A percentile compares a stretch with the other conserved stretches of the same genome.
Conservation (phyloP, 2,329 filamentous ascomycete species). For the Aspergillus cejpii region DNA sequence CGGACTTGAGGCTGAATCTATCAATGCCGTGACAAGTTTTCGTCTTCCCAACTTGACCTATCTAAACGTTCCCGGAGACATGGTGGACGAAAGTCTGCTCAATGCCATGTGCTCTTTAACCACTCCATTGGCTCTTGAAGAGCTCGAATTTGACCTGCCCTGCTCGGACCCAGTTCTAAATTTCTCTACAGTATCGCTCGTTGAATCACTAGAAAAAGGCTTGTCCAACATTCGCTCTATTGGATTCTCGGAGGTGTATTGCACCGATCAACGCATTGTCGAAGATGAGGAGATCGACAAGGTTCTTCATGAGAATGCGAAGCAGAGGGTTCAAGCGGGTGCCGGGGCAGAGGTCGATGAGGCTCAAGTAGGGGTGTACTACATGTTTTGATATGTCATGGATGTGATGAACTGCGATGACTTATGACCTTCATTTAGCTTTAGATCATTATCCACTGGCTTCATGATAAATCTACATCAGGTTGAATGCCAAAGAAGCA, state of each 20-base stretch:
- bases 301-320: conserved; percentile 17
- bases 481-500: too few relatives aligned
- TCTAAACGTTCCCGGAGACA: conserved; percentile 29
- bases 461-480: too few relatives aligned
- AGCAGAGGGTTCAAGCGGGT: neutral
- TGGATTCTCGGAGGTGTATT: conserved; percentile 25
- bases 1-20: conserved; percentile 20
- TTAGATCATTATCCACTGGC: too few relatives aligned
- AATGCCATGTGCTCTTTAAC: conserved; percentile 16
- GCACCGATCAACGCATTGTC: conserved; percentile 12
- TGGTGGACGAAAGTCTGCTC: conserved; percentile 26
- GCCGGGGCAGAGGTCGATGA: neutral
- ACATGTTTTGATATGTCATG: conserved; percentile 2
- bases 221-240: conserved; percentile 23
- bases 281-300: conserved; percentile 27
- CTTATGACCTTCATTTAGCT: neutral
- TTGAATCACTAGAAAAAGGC: conserved; percentile 18
- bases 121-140: conserved; percentile 20
- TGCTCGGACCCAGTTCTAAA: conserved; percentile 11
- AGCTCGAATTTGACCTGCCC: conserved; percentile 25
- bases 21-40: conserved; percentile 22
- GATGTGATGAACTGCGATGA: neutral
- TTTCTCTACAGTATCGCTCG: conserved; percentile 19
- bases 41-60: conserved; percentile 23
- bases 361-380: conserved; percentile 16